phyloP scores from a whole-genome alignment of 495 filamentous ascomycete species.

The Extremus antarcticus region DNA sequence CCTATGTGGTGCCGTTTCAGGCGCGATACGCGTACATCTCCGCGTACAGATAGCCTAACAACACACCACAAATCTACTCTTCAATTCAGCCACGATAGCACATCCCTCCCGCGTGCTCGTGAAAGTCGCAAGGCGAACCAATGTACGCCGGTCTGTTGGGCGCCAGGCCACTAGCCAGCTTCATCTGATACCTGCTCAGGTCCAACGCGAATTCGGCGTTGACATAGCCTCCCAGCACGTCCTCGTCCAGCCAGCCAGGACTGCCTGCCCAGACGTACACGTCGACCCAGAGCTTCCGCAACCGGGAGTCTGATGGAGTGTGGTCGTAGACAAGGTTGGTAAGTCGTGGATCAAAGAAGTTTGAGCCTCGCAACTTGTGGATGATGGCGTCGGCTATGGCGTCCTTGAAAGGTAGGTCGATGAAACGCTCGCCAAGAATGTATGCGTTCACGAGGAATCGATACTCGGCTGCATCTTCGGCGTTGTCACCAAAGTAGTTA shows the following conservation, averaged over 20 bases:
- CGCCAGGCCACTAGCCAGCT: neutral
- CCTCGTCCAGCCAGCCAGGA: neutral
- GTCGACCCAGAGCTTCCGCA: neutral
- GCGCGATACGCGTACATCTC: too few species aligned
- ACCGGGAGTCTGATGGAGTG: neutral
- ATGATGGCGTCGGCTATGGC: constrained; percentile 3
- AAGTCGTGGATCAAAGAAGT: neutral
- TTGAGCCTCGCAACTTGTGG: neutral
- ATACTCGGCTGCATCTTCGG: neutral
- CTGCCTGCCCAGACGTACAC: neutral
- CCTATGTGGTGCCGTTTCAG: too few species aligned
- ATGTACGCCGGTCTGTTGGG: neutral
- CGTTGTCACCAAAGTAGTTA: neutral
- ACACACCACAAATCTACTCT: too few species aligned
- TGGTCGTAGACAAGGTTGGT: constrained; percentile 4
- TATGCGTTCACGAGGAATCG: neutral
- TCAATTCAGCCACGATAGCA: neutral
- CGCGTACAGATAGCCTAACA: too few species aligned
- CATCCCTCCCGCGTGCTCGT: neutral
- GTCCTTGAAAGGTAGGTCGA: constrained; percentile 8
- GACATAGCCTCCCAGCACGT: neutral
- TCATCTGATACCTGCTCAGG: neutral
- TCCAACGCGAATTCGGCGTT: constrained; percentile 3
- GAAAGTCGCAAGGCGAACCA: neutral
- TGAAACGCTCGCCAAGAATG: constrained; percentile 6